Conservation (phyloP, 108 stramenopile species). For the Nitzschia sp. region DNA sequence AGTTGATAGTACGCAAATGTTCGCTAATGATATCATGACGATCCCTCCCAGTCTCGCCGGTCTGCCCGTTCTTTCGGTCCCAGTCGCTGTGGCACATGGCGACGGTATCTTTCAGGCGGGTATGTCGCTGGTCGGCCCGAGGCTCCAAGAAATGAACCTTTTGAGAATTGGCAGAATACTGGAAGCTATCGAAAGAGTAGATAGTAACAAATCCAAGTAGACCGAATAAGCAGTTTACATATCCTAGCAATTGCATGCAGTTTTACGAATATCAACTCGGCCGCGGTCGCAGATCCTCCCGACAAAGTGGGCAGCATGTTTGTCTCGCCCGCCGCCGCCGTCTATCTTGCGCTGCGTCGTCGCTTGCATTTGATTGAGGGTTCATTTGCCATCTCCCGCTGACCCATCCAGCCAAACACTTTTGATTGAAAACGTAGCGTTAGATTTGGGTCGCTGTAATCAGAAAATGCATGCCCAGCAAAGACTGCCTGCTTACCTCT, state of each 20-base stretch:
- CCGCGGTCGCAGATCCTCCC: conserved; percentile 45
- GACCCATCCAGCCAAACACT: conserved; percentile 61
- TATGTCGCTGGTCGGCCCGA: conserved; percentile 58
- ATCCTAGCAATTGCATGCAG: neutral
- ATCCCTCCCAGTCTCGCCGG: conserved; percentile 85
- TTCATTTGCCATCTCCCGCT: conserved; percentile 55
- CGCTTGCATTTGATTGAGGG: conserved; percentile 10
- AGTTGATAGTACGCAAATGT: conserved; percentile 66
- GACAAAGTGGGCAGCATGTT: conserved; percentile 64
- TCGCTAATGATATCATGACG: conserved; percentile 93
- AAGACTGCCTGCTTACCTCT: conserved; percentile 20
- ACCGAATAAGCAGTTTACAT: too few relatives aligned
- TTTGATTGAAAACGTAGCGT: neutral
- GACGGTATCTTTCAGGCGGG: conserved; percentile 14
- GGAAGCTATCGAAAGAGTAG: conserved; percentile 1
- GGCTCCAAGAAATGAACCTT: conserved; percentile 47
- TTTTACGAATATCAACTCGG: conserved; percentile 4
- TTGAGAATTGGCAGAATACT: conserved; percentile 48
- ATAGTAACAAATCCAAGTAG: conserved; percentile 9
- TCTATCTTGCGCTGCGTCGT: conserved; percentile 20
- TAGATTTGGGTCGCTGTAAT: too few relatives aligned
- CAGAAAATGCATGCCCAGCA: neutral
- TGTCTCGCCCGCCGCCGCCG: conserved; percentile 40
- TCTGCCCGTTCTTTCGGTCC: conserved; percentile 80
- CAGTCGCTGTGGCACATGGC: conserved; percentile 28